Evolutionary conservation across 2,329 filamentous ascomycete species (phyloP).

Genomic region (Colletotrichum limetticola): DNA sequence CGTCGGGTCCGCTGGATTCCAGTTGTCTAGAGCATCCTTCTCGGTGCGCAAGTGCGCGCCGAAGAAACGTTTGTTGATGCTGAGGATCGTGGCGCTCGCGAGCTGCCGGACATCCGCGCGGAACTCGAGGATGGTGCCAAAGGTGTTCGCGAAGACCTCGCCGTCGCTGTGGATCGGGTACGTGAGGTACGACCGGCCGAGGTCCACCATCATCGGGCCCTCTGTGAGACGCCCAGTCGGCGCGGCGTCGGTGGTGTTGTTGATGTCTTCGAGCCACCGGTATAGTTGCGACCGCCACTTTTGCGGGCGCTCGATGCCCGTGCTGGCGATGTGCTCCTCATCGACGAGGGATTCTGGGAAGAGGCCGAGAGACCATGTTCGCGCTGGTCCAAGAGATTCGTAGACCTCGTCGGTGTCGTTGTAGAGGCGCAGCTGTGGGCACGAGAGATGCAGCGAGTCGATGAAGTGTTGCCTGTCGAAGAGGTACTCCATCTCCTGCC

Average conservation of each 20-base stretch:
- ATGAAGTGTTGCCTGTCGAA: slow-evolving; percentile 42
- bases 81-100: slow-evolving; percentile 40
- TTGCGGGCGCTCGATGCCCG: slow-evolving; percentile 38
- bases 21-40: slow-evolving; percentile 41
- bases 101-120: slow-evolving; percentile 42
- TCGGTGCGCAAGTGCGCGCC: slow-evolving; percentile 45
- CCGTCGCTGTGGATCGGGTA: slow-evolving; percentile 49
- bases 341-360: slow-evolving; percentile 44
- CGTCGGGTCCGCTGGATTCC: slow-evolving; percentile 40
- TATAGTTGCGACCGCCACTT: slow-evolving; percentile 42
- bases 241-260: background rate
- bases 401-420: slow-evolving; percentile 40
- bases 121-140: slow-evolving; percentile 46
- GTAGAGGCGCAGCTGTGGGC: slow-evolving; percentile 42
- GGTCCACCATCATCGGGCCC: slow-evolving; percentile 40
- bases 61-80: slow-evolving; percentile 40
- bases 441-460: slow-evolving; percentile 38
- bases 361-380: slow-evolving; percentile 38
- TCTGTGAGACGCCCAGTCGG: slow-evolving; percentile 32
- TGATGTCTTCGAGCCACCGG: slow-evolving; percentile 39
- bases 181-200: slow-evolving; percentile 48
- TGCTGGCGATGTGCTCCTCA: slow-evolving; percentile 39
- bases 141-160: slow-evolving; percentile 43
- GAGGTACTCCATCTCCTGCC: slow-evolving; percentile 42
- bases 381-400: slow-evolving; percentile 21